A percentile compares a stretch with the other conserved stretches of the same genome.
These are phyloP conservation scores for Handroanthus guayacan DNA, from an alignment of 257 asterid genomes.

Conservation along the genomic window DNA sequence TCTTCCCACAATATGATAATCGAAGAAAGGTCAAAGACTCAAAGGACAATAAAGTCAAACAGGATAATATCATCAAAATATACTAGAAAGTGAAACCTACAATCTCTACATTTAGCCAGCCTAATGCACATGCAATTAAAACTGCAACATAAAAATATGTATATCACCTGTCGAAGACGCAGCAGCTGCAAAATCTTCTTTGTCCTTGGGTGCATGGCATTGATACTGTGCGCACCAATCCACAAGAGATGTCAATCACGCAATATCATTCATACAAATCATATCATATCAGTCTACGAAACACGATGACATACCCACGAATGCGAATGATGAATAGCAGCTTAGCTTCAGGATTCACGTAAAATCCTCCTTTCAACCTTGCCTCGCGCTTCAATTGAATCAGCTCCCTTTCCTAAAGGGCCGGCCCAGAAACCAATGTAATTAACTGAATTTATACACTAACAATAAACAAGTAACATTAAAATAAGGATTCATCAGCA, in stretches of 20 bases:
- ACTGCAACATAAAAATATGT: not conserved
- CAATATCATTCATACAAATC: conserved; percentile 9
- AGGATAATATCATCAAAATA: not conserved
- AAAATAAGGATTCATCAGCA: not conserved
- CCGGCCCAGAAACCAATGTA: not conserved
- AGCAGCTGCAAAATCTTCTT: conserved; percentile 56
- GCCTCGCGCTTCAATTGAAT: conserved; percentile 70
- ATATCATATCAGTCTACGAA: not conserved
- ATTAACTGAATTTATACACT: not conserved
- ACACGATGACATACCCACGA: conserved; percentile 53
- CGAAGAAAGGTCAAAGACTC: not conserved
- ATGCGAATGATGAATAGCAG: conserved; percentile 59
- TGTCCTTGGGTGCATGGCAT: conserved; percentile 53
- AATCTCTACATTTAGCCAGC: not conserved
- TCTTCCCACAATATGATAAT: not conserved
- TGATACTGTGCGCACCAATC: conserved; percentile 43
- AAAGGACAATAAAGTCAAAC: not conserved
- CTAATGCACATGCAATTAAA: not conserved
- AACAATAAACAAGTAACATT: not conserved
- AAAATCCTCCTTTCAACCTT: conserved; percentile 63
- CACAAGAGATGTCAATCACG: conserved; percentile 1
- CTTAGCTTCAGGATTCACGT: conserved; percentile 62
- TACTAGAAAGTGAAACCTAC: not conserved
- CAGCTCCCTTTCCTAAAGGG: conserved; percentile 54
- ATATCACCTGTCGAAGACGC: conserved; percentile 54